Percentiles rank a stretch among this genome's conserved stretches.
phyloP scores from a whole-genome alignment of 1,139 yeast genomes.

The Candida pseudoviswanathii region DNA sequence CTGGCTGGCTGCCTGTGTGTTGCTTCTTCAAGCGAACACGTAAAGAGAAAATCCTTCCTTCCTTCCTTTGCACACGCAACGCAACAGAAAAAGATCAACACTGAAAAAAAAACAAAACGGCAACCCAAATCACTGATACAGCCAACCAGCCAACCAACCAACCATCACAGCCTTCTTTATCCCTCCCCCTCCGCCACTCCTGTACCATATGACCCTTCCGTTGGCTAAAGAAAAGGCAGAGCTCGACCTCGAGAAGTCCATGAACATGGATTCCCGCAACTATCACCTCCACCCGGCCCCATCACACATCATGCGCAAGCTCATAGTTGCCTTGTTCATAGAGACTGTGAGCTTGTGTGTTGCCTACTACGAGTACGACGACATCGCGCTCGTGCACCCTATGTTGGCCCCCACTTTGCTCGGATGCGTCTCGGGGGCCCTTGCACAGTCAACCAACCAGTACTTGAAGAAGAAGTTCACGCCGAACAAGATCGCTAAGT shows the following conservation, averaged over 20 bases:
- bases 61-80: too few species aligned
- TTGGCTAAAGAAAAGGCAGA: conserved; percentile 15
- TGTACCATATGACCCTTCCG: conserved; percentile 15
- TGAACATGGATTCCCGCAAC: conserved; percentile 4
- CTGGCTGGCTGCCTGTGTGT: too few species aligned
- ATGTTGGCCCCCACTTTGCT: conserved; percentile 44
- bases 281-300: conserved; percentile 25
- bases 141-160: too few species aligned
- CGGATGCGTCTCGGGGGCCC: conserved; percentile 53
- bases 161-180: too few species aligned
- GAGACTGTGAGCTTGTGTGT: conserved; percentile 26
- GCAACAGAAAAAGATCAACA: too few species aligned
- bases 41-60: too few species aligned
- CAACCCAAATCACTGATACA: too few species aligned
- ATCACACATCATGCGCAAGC: conserved; percentile 17
- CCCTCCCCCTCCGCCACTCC: too few species aligned
- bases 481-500: conserved; percentile 47
- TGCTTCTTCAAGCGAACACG: too few species aligned
- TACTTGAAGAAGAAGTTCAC: conserved; percentile 43
- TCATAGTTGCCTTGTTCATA: conserved; percentile 21
- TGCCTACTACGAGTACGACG: conserved; percentile 32
- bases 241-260: conserved; percentile 17
- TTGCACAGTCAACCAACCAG: conserved; percentile 62
- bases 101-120: too few species aligned
- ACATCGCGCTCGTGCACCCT: conserved; percentile 22